phyloP scores from a whole-genome alignment of 306 rosid species.

The Potentilla sterilis region DNA sequence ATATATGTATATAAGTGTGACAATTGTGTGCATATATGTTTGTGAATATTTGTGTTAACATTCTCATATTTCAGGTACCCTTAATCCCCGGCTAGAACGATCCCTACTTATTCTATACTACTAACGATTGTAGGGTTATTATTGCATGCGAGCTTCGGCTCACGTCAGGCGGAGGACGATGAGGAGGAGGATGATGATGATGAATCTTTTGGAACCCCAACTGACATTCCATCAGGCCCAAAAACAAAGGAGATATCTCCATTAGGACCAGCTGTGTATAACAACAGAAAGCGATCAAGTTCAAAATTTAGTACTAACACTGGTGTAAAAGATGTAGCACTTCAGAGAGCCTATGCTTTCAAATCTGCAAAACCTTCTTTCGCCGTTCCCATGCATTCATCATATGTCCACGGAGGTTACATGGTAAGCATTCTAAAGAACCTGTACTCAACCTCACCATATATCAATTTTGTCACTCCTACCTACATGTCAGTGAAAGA shows the following conservation, averaged over 20 bases:
- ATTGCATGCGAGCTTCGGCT: no score
- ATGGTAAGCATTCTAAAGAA: not conserved
- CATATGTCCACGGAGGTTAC: not conserved
- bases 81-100: no score
- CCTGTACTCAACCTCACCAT: not conserved
- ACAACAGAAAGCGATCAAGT: not conserved
- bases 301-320: not conserved
- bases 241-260: not conserved
- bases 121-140: no score
- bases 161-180: not conserved
- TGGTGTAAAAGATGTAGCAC: not conserved
- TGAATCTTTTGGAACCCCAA: not conserved
- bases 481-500: not conserved
- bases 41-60: no score
- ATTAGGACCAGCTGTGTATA: not conserved
- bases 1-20: no score
- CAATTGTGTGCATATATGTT: no score
- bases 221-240: not conserved
- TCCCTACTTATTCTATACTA: no score
- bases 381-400: not conserved
- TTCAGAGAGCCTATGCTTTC: not conserved
- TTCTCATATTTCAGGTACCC: no score
- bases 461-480: not conserved
- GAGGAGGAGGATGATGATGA: not conserved
- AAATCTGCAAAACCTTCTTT: constrained; percentile 8